Percentiles rank a stretch among this genome's conserved stretches.
Conservation (phyloP, 805 yeast genomes). For the Lipomyces chichibuensis region DNA sequence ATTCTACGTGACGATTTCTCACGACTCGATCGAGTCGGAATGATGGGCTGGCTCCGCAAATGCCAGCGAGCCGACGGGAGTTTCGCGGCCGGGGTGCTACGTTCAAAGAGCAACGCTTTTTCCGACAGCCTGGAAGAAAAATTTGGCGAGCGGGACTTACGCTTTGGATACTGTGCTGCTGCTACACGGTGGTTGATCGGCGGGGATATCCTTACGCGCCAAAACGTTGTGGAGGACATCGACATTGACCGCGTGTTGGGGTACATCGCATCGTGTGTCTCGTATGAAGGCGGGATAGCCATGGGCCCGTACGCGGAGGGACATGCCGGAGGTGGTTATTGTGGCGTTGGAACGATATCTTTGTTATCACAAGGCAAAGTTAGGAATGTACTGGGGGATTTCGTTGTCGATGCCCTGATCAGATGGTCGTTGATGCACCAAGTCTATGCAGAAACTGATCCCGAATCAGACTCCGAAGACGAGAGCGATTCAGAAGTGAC, state of each 20-base stretch:
- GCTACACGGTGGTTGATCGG: conserved; percentile 60
- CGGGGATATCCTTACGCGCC: conserved; percentile 43
- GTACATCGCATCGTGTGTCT: conserved; percentile 46
- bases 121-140: conserved; percentile 38
- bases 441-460: background rate
- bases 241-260: conserved; percentile 48
- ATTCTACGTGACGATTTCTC: conserved; percentile 45
- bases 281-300: conserved; percentile 68
- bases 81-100: conserved; percentile 53
- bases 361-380: conserved; percentile 43
- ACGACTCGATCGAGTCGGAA: conserved; percentile 47
- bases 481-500: conserved; percentile 2
- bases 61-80: conserved; percentile 68
- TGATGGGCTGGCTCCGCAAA: conserved; percentile 57
- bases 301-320: conserved; percentile 56
- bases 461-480: background rate
- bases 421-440: conserved; percentile 31
- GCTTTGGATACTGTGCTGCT: conserved; percentile 75
- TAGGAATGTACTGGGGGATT: conserved; percentile 1
- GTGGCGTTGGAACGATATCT: conserved; percentile 69
- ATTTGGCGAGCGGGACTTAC: conserved; percentile 66
- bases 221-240: conserved; percentile 36
- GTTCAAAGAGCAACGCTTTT: conserved; percentile 36
- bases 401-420: conserved; percentile 11
- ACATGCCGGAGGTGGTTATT: conserved; percentile 86